Percentiles rank a stretch among this genome's conserved stretches.
These are phyloP conservation scores for Stagonosporopsis tanaceti DNA, from an alignment of 2,329 filamentous ascomycete species.

Conservation along the genomic window DNA sequence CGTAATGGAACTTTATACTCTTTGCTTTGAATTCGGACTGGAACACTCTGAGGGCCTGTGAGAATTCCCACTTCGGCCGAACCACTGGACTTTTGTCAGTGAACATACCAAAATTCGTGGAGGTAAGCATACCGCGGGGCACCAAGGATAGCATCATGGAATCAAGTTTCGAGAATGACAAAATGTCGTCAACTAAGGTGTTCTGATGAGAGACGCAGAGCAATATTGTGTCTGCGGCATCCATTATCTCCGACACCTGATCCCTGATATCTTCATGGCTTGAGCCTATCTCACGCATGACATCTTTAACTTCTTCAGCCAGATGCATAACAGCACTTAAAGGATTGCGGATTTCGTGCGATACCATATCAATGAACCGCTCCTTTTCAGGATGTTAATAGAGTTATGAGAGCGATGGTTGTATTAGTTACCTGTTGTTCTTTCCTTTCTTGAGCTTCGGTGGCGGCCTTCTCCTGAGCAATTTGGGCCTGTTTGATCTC, in stretches of 20 bases:
- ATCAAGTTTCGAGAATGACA: conserved; percentile 58
- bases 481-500: conserved; percentile 55
- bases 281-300: conserved; percentile 35
- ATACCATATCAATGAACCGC: conserved; percentile 57
- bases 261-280: conserved; percentile 26
- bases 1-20: conserved; percentile 49
- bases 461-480: conserved; percentile 52
- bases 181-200: conserved; percentile 57
- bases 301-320: conserved; percentile 53
- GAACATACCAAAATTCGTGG: conserved; percentile 11
- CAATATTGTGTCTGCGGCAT: conserved; percentile 51
- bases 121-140: conserved; percentile 33
- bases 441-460: conserved; percentile 54
- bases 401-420: not conserved
- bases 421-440: conserved; percentile 47
- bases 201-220: conserved; percentile 56
- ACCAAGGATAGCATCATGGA: conserved; percentile 55
- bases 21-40: conserved; percentile 50
- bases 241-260: conserved; percentile 41
- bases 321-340: conserved; percentile 53
- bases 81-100: conserved; percentile 27
- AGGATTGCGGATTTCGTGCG: conserved; percentile 52
- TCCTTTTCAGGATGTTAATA: conserved; percentile 30
- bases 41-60: conserved; percentile 51
- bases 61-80: conserved; percentile 50